phyloP scores from a whole-genome alignment of 1,284 basidiomycete species.

The Coniferiporia sulphurascens region DNA sequence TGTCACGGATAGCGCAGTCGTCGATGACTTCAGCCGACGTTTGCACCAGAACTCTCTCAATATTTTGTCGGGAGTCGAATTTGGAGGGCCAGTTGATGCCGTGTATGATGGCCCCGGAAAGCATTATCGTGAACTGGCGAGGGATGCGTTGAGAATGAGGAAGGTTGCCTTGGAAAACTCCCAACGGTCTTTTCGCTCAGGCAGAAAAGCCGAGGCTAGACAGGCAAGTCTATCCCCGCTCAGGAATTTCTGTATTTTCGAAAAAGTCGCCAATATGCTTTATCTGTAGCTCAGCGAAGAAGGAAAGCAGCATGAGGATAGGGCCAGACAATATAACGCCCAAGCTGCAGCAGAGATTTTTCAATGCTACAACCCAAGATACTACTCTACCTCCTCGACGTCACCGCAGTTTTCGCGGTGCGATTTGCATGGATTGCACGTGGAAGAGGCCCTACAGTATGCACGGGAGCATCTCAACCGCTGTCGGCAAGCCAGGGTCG shows the following conservation, averaged over 20 bases:
- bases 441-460: slow-evolving; percentile 16
- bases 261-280: not conserved
- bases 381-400: not conserved
- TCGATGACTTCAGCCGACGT: not conserved
- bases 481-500: slow-evolving; percentile 9
- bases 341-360: slow-evolving; percentile 15
- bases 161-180: not conserved
- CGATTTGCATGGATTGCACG: slow-evolving; percentile 18
- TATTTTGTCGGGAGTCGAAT: not conserved
- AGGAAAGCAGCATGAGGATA: slow-evolving; percentile 15
- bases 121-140: not conserved
- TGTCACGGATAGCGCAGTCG: not conserved
- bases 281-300: slow-evolving; percentile 10
- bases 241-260: not conserved
- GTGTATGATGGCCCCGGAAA: not conserved
- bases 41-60: not conserved
- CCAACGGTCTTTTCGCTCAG: not conserved
- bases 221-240: not conserved
- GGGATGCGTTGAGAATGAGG: not conserved
- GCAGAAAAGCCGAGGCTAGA: not conserved
- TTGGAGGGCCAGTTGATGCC: not conserved
- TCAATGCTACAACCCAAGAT: slow-evolving; percentile 8
- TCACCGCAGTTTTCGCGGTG: slow-evolving; percentile 1
- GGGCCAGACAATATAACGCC: slow-evolving; percentile 7
- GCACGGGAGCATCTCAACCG: slow-evolving; percentile 3